Conservation (phyloP, 352 stramenopile species). For the Phytopythium montanum region DNA sequence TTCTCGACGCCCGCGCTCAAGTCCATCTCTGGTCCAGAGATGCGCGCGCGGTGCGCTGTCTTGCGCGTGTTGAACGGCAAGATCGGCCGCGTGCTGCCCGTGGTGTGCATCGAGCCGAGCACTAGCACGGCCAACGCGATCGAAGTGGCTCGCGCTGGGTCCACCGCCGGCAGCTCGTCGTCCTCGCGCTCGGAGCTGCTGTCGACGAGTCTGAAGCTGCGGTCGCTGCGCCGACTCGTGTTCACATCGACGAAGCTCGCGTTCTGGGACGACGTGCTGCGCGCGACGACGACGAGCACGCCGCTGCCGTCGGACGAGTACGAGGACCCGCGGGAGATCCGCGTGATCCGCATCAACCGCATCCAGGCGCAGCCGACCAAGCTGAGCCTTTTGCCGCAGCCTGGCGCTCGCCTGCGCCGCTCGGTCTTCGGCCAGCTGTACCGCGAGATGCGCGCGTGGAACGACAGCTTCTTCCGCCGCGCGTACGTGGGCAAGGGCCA, state of each 20-base stretch:
- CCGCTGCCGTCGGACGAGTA: slow-evolving; percentile 98
- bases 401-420: slow-evolving; percentile 81
- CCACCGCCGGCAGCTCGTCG: slow-evolving; percentile 2
- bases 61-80: slow-evolving; percentile 93
- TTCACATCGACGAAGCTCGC: slow-evolving; percentile 91
- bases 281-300: slow-evolving; percentile 95
- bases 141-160: slow-evolving; percentile 27
- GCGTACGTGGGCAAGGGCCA: slow-evolving; percentile 97
- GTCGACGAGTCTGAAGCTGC: slow-evolving; percentile 75
- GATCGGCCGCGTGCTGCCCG: slow-evolving; percentile 73
- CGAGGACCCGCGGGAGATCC: slow-evolving; percentile 97
- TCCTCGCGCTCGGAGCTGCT: slow-evolving; percentile 42
- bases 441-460: slow-evolving; percentile 94
- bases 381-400: slow-evolving; percentile 85
- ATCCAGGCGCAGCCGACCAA: slow-evolving; percentile 90
- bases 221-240: slow-evolving; percentile 66
- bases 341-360: slow-evolving; percentile 97
- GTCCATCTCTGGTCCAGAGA: slow-evolving; percentile 43
- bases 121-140: slow-evolving; percentile 46
- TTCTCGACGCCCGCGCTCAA: slow-evolving; percentile 71
- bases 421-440: slow-evolving; percentile 98
- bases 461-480: slow-evolving; percentile 91
- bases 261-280: slow-evolving; percentile 94
- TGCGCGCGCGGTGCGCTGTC: slow-evolving; percentile 90
- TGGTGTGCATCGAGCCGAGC: slow-evolving; percentile 73